A percentile compares a stretch with the other conserved stretches of the same genome.
These are phyloP conservation scores for Guyanaporus albipodus DNA, from an alignment of 768 basidiomycete species.

Conservation along the genomic window DNA sequence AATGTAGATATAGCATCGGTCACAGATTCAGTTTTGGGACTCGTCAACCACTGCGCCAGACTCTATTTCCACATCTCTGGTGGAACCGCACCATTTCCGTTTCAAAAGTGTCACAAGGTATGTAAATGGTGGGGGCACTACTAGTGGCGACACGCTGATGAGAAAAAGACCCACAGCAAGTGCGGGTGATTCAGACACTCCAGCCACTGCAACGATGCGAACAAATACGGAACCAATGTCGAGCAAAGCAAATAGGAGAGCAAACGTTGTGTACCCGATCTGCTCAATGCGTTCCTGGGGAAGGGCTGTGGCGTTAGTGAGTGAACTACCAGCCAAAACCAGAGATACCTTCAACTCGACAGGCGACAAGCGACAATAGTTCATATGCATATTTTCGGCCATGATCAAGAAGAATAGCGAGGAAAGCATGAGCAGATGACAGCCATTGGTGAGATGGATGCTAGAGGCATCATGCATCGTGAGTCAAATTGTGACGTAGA, in stretches of 20 bases:
- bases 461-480: constrained; percentile 12
- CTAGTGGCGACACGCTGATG: constrained; percentile 5
- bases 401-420: constrained; percentile 13
- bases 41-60: not conserved
- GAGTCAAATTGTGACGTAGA: no score
- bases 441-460: constrained; percentile 13
- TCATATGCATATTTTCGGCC: constrained; percentile 18
- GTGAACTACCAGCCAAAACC: not conserved
- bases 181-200: constrained; percentile 8
- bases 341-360: constrained; percentile 21
- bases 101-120: not conserved
- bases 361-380: constrained; percentile 22
- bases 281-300: constrained; percentile 9
- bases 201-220: constrained; percentile 12
- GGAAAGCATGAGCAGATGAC: constrained; percentile 10
- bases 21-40: not conserved
- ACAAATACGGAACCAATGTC: constrained; percentile 21
- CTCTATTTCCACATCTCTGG: constrained; percentile 1
- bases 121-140: constrained; percentile 3
- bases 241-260: constrained; percentile 13
- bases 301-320: not conserved
- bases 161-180: constrained; percentile 13
- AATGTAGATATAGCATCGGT: not conserved
- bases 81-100: not conserved
- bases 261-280: constrained; percentile 15